phyloP scores from a whole-genome alignment of 768 basidiomycete species.

The Psilocybe azurescens region DNA sequence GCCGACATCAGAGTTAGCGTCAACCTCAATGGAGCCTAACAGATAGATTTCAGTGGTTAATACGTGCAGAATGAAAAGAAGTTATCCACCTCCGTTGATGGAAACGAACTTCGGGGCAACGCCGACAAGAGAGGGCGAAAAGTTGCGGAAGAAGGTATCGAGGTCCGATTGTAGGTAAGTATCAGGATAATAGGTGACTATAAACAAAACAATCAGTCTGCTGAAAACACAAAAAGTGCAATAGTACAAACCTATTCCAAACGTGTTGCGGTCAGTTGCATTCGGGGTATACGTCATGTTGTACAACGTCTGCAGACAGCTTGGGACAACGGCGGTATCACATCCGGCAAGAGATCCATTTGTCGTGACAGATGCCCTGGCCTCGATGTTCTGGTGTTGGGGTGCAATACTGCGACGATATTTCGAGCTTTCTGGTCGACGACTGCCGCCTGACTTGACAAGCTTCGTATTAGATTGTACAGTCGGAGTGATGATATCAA shows the following conservation, averaged over 20 bases:
- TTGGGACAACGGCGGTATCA: conserved; percentile 35
- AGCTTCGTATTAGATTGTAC: conserved; percentile 39
- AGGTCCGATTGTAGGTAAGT: conserved; percentile 48
- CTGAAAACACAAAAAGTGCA: not conserved
- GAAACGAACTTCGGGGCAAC: conserved; percentile 37
- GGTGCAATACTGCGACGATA: conserved; percentile 1
- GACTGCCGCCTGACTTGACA: not conserved
- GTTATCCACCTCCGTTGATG: conserved; percentile 34
- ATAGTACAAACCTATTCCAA: conserved; percentile 32
- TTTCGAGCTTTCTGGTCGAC: not conserved
- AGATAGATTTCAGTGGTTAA: not conserved
- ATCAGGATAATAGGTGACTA: conserved; percentile 55
- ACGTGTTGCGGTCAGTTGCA: conserved; percentile 28
- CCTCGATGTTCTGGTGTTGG: not conserved
- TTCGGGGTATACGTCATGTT: conserved; percentile 30
- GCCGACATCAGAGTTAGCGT: conserved; percentile 48
- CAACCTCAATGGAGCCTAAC: conserved; percentile 40
- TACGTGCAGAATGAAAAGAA: not conserved
- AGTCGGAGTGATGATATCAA: conserved; percentile 45
- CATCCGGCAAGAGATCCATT: conserved; percentile 29
- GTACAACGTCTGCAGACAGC: conserved; percentile 35
- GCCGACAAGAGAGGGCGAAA: conserved; percentile 42
- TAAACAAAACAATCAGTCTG: not conserved
- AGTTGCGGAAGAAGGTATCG: conserved; percentile 47
- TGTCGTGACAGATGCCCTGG: not conserved